Base-by-base conservation (phyloP, 768 basidiomycete genomes). In the Termitomyces sp. region DNA sequence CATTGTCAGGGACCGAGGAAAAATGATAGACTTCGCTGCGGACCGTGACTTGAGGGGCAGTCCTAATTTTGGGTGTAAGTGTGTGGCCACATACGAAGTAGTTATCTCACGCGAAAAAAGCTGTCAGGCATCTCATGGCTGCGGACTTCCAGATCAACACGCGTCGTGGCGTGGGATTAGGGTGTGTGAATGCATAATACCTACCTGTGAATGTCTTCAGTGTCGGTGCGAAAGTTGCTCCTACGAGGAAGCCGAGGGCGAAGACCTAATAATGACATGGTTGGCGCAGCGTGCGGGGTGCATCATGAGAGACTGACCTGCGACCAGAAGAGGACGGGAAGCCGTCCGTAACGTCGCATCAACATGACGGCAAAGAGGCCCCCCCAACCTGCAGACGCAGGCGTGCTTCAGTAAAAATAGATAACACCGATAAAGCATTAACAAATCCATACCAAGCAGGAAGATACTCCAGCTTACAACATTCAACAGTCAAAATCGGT, bases 241-340 rank as follows among this genome's bases (percentile, higher is more conserved):
- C 83, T n/a, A 81, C 68, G 14, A 82, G 69, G 71, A 84, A 87
- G 1, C 75, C 80, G 12, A 85, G 64, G 0, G 82, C 78, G 23
- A 86, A 66, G 12, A 87, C 60, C 80, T 84, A 53, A 15, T 26
- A 33, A 48, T 15, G 23, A 2, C 42, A 40, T n/a, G 31, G 45
- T 19, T 49, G 23, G 21, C 26, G 14, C 26, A 45, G 3, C 5
- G 26, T n/a, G 30, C 15, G 9, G 7, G n/a, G 30, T 14, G 28
- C 6, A 50, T 19, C 30, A 11, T 2, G 33, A 28, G 37, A 37
- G 33, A 58, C 72, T 23, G 54, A 81, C 81, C 70, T 87, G 86
- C 0, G 84, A 83, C 86, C 86, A 89, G 70, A 87, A 87, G 37
- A 89, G 67, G 12, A 87, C 71, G 0, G 86, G 85, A 1, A 89